Conservation (phyloP, 805 yeast species). For the Sungouiozyma intestinalis region DNA sequence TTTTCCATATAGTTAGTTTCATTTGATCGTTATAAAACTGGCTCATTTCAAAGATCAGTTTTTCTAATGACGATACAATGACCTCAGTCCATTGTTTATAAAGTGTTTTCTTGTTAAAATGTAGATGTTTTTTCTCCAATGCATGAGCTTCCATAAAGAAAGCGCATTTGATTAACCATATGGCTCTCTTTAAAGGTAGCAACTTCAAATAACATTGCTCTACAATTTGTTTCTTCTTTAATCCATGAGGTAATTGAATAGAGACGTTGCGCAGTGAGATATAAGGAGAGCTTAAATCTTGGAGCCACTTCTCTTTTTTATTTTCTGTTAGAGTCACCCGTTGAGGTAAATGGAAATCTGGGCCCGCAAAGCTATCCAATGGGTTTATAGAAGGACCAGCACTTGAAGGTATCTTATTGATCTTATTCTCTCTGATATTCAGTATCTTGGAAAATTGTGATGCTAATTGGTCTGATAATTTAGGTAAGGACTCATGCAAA, state of each 20-base stretch:
- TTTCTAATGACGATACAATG: slow-evolving; percentile 43
- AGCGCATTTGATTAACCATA: slow-evolving; percentile 87
- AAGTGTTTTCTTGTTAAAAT: slow-evolving; percentile 34
- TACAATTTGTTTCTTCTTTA: slow-evolving; percentile 58
- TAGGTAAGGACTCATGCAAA: slow-evolving; percentile 25
- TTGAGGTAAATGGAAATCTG: slow-evolving; percentile 23
- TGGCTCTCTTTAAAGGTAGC: slow-evolving; percentile 71
- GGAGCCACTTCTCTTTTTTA: slow-evolving; percentile 76
- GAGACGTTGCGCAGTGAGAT: slow-evolving; percentile 60
- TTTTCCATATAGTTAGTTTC: slow-evolving; percentile 32
- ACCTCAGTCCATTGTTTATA: slow-evolving; percentile 86
- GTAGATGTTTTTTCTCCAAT: slow-evolving; percentile 8
- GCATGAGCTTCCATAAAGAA: slow-evolving; percentile 56
- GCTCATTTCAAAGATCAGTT: slow-evolving; percentile 26
- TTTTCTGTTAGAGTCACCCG: slow-evolving; percentile 84
- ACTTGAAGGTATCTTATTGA: slow-evolving; percentile 20
- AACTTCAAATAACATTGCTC: slow-evolving; percentile 60
- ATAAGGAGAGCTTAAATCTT: slow-evolving; percentile 59
- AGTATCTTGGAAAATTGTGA: slow-evolving; percentile 21
- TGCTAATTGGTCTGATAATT: slow-evolving; percentile 22
- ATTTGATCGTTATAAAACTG: slow-evolving; percentile 21
- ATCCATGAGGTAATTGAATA: slow-evolving; percentile 82
- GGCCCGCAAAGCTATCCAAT: slow-evolving; percentile 16
- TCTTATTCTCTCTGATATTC: slow-evolving; percentile 23
- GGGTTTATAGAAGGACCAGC: slow-evolving; percentile 8